Evolutionary conservation across 2,329 filamentous ascomycete species (phyloP), one percentile per base, ranked within the genome.

Genomic region (Alternaria panax): DNA sequence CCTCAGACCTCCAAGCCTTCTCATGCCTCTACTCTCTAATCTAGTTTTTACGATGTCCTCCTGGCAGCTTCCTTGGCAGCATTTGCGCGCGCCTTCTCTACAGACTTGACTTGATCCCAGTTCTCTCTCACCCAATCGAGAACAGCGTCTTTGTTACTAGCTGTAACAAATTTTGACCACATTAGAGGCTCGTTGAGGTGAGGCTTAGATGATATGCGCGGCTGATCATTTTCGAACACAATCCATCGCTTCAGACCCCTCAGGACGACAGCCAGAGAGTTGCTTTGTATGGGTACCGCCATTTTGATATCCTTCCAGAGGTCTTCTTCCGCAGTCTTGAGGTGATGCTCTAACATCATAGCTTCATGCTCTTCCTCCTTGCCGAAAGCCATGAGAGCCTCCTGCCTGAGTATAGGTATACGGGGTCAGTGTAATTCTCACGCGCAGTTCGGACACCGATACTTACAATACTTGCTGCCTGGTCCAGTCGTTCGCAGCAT

Each of bases 361-460:
- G 62, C 52, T 0, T 79, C 67, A 65, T 86, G 90, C 34, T 82
- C 81, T 0, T 67, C 51, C 12, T 75, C 72, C 4, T 82, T 76
- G 24, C 75, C 75, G 62, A 90, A 91, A 2, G 62, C 69, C 0
- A 67, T 70, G 27, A 91, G 83, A 0, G 86, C 88, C 50, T 86
- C 82, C 0, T 82, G 67, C n/a, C n/a, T n/a, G n/a, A n/a, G n/a
- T n/a, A n/a, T n/a, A n/a, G n/a, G n/a, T n/a, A n/a, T n/a, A n/a
- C n/a, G n/a, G n/a, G n/a, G n/a, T n/a, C n/a, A n/a, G n/a, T n/a
- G n/a, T n/a, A n/a, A n/a, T n/a, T n/a, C n/a, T n/a, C n/a, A n/a
- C n/a, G n/a, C n/a, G n/a, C n/a, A n/a, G n/a, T n/a, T n/a, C n/a
- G n/a, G n/a, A n/a, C n/a, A n/a, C n/a, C n/a, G n/a, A n/a, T n/a